A percentile compares a stretch with the other conserved stretches of the same genome.
Evolutionary conservation across 2,329 filamentous ascomycete genomes (phyloP).

Genomic region (Trichophyton simii): DNA sequence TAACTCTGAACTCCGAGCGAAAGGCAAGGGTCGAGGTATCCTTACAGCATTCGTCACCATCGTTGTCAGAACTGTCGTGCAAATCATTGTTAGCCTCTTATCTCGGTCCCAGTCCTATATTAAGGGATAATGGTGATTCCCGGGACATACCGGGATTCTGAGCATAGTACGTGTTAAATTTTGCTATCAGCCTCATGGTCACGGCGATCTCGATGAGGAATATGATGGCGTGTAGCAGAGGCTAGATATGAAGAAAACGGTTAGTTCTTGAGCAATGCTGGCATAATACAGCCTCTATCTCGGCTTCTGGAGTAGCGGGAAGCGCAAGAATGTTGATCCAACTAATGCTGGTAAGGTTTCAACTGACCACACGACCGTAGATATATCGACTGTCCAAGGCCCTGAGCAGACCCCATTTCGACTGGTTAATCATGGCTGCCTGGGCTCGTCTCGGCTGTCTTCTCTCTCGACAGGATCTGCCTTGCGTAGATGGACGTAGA

Average conservation of each 20-base stretch:
- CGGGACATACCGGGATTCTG: slow-evolving; percentile 59
- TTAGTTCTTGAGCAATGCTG: not conserved
- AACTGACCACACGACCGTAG: slow-evolving; percentile 33
- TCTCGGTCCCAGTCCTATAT: not conserved
- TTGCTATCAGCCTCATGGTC: slow-evolving; percentile 65
- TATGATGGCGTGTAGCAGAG: slow-evolving; percentile 71
- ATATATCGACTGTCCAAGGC: slow-evolving; percentile 37
- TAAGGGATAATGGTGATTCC: not conserved
- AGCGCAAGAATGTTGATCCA: not conserved
- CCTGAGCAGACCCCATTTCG: slow-evolving; percentile 32
- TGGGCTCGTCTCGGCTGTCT: not conserved
- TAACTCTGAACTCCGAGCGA: not conserved
- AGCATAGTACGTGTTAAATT: slow-evolving; percentile 91
- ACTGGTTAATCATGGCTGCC: slow-evolving; percentile 29
- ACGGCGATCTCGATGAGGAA: slow-evolving; percentile 82
- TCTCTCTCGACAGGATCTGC: not conserved
- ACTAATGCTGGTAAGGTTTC: not conserved
- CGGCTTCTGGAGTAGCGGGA: not conserved
- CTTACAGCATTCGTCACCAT: slow-evolving; percentile 94
- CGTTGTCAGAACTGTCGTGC: slow-evolving; percentile 67
- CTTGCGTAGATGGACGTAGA: not conserved
- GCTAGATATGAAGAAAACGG: slow-evolving; percentile 41
- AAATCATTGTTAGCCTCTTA: not conserved
- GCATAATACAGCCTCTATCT: not conserved
- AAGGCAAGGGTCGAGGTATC: slow-evolving; percentile 12